Base-by-base conservation (phyloP, 1,284 basidiomycete genomes). In the Fomitopsis pinicola region DNA sequence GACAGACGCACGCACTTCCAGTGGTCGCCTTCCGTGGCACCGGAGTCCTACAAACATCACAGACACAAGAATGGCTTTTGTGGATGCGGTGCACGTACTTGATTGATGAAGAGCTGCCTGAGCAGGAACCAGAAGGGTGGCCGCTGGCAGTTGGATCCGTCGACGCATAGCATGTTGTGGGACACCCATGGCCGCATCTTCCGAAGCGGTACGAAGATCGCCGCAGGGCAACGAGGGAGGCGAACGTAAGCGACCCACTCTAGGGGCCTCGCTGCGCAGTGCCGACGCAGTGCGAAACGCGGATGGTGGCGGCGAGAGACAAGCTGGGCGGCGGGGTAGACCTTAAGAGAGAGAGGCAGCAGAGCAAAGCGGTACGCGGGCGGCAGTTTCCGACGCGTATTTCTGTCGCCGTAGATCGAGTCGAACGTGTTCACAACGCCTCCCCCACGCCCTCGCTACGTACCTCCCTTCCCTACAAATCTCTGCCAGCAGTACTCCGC, bases 381-480 rank as follows among this genome's bases (percentile, higher is more conserved):
- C 63, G 63, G 63, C 63, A 65, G 61, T 48, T 57, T 22, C 64
- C 62, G 64, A 58, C 17, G 56, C 50, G 36, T 53, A 59, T 64
- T 60, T 62, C 55, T 59, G 42, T 38, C 33, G 40, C 57, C 55
- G 53, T 46, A 53, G 42, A 46, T 46, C 45, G 45, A 10, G 45
- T 30, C 48, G 48, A 50, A 50, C 48, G 48, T 50, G 48, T 33
- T n/a, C 62, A 33, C 55, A 44, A 58, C 50, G 55, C 50, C 57
- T 45, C 46, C 38, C 33, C 61, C 62, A 55, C 28, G 45, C 26
- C 45, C 48, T 7, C 44, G 30, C 28, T 45, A 59, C 61, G 44
- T 58, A 58, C 52, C 46, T 42, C 54, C 55, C 52, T 52, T 22
- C 22, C 22, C 22, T 22, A 22, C 42, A 40, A 12, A 50, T 50